Percentiles rank a stretch among this genome's conserved stretches.
Evolutionary conservation across 2,329 filamentous ascomycete genomes (phyloP).

Genomic region (Geosmithia morbida): DNA sequence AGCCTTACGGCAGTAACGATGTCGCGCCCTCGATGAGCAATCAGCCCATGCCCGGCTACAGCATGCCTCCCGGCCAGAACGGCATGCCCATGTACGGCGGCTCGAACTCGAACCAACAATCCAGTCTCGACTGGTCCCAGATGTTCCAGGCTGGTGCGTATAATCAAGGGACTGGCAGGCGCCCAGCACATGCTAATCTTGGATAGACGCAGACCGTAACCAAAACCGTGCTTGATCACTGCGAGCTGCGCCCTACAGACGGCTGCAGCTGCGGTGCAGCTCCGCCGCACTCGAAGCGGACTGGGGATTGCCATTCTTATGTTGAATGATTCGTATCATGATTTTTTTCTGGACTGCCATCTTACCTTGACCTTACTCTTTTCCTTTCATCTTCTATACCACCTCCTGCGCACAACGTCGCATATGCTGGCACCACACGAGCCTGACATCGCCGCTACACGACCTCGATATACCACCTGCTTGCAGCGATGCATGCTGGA

Average conservation of each 20-base stretch:
- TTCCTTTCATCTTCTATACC: slow-evolving; percentile 41
- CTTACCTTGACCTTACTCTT: slow-evolving; percentile 31
- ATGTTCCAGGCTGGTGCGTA: slow-evolving; percentile 65
- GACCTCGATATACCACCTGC: slow-evolving; percentile 57
- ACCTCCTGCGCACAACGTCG: slow-evolving; percentile 26
- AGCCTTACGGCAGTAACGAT: slow-evolving; percentile 39
- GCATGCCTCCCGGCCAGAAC: slow-evolving; percentile 46
- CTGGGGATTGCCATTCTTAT: slow-evolving; percentile 29
- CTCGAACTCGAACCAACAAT: slow-evolving; percentile 46
- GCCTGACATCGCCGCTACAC: slow-evolving; percentile 40
- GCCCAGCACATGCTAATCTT: slow-evolving; percentile 47
- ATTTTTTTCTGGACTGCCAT: slow-evolving; percentile 31
- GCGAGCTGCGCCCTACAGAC: slow-evolving; percentile 32
- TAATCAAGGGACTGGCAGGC: slow-evolving; percentile 16
- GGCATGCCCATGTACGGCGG: slow-evolving; percentile 49
- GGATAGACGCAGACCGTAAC: slow-evolving; percentile 54
- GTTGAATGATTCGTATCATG: slow-evolving; percentile 11
- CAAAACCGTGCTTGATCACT: slow-evolving; percentile 50
- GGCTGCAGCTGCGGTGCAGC: slow-evolving; percentile 26
- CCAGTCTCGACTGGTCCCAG: slow-evolving; percentile 59
- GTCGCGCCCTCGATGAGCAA: slow-evolving; percentile 48
- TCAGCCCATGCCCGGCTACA: slow-evolving; percentile 50
- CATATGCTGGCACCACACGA: slow-evolving; percentile 22
- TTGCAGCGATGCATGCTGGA: slow-evolving; percentile 58
- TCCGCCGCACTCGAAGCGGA: slow-evolving; percentile 27